These are phyloP conservation scores for Lablab purpureus DNA, from an alignment of 306 rosid genomes.

Conservation along the genomic window DNA sequence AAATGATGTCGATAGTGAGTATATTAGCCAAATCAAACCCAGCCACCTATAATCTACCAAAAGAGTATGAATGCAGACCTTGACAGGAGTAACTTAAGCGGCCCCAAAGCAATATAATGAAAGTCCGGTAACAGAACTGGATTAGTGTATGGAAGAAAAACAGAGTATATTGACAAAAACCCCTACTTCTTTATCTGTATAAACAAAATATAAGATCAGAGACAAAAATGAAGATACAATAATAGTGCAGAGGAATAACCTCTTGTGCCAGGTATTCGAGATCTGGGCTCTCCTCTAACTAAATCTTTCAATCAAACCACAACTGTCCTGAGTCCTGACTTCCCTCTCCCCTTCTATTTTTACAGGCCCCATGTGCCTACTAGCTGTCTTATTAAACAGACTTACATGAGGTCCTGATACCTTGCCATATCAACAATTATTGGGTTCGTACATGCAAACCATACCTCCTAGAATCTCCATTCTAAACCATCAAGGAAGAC, in stretches of 20 bases:
- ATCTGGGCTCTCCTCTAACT: neutral
- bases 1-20: constrained; percentile 2
- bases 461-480: constrained; percentile 22
- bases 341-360: neutral
- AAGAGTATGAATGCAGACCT: neutral
- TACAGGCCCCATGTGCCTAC: neutral
- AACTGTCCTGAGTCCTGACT: neutral
- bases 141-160: neutral
- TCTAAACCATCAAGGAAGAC: constrained; percentile 26
- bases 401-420: neutral
- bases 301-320: neutral
- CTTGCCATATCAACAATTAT: constrained; percentile 5
- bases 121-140: neutral
- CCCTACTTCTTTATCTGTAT: neutral
- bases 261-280: neutral
- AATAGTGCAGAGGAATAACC: neutral
- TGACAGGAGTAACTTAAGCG: neutral
- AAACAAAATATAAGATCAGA: neutral
- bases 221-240: neutral
- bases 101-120: constrained; percentile 11
- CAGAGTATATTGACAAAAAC: neutral
- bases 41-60: neutral
- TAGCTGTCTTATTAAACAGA: neutral
- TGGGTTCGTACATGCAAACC: neutral
- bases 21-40: constrained; percentile 19